Conservation (phyloP, 2,329 filamentous ascomycete species). For the Fonsecaea pedrosoi region DNA sequence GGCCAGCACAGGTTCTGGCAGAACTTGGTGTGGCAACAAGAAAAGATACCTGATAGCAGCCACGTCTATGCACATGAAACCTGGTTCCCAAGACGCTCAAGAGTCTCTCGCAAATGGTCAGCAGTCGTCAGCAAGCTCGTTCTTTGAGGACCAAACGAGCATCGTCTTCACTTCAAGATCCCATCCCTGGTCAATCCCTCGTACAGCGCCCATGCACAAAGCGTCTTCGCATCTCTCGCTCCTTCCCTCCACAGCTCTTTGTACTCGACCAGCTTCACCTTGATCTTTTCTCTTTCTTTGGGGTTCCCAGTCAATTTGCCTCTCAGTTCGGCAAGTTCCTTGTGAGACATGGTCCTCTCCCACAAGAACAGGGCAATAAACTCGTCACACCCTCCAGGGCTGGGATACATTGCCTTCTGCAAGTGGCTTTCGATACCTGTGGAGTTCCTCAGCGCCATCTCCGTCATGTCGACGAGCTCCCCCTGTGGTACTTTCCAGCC, state of each 20-base stretch:
- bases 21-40: slow-evolving; percentile 13
- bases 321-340: slow-evolving; percentile 57
- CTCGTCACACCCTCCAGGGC: slow-evolving; percentile 64
- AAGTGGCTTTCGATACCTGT: slow-evolving; percentile 46
- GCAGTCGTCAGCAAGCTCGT: background rate
- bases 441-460: slow-evolving; percentile 48
- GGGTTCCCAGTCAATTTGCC: slow-evolving; percentile 58
- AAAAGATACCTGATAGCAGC: background rate
- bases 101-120: background rate
- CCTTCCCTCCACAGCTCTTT: slow-evolving; percentile 61
- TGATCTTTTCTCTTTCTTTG: slow-evolving; percentile 64
- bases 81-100: background rate
- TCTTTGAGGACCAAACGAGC: background rate
- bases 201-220: slow-evolving; percentile 63
- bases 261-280: slow-evolving; percentile 60
- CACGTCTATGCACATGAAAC: background rate
- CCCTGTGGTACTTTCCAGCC: slow-evolving; percentile 55
- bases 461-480: slow-evolving; percentile 62
- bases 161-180: background rate
- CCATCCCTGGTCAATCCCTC: slow-evolving; percentile 58
- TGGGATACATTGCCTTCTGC: slow-evolving; percentile 60
- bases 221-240: slow-evolving; percentile 61
- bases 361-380: slow-evolving; percentile 63
- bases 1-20: slow-evolving; percentile 12
- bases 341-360: slow-evolving; percentile 58